Evolutionary conservation across 2,329 filamentous ascomycete species (phyloP).

Genomic region (Ophioceras dolichostomum): DNA sequence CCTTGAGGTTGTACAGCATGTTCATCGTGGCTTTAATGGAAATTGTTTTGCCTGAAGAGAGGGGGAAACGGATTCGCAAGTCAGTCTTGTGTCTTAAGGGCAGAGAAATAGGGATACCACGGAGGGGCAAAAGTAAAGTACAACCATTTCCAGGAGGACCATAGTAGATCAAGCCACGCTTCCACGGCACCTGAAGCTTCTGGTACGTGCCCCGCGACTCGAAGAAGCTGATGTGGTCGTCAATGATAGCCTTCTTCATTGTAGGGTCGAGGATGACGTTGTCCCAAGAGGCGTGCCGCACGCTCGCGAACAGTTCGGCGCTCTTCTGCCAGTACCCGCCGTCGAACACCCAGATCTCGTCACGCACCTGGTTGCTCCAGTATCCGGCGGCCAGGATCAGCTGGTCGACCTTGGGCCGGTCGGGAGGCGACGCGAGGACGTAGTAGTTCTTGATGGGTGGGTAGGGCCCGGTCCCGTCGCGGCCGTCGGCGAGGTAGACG

Average conservation of each 20-base stretch:
- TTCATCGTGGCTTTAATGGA: constrained; percentile 61
- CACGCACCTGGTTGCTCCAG: constrained; percentile 44
- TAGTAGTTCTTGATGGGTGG: constrained; percentile 22
- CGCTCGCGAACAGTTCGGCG: constrained; percentile 43
- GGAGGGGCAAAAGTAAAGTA: no score
- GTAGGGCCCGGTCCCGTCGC: constrained; percentile 23
- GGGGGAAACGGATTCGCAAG: no score
- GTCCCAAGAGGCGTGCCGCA: constrained; percentile 45
- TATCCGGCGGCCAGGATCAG: constrained; percentile 41
- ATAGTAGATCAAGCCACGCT: constrained; percentile 56
- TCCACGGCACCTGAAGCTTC: constrained; percentile 53
- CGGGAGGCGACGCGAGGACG: constrained; percentile 17
- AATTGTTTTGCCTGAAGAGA: constrained; percentile 52
- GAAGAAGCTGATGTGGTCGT: constrained; percentile 55
- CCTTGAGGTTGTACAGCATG: constrained; percentile 38
- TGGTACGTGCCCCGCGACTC: constrained; percentile 43
- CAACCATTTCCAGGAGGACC: constrained; percentile 48
- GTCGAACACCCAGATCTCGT: constrained; percentile 57
- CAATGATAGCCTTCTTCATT: constrained; percentile 53
- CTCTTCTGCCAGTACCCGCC: constrained; percentile 50
- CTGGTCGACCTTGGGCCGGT: constrained; percentile 25
- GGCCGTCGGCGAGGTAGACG: constrained; percentile 27
- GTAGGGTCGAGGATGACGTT: constrained; percentile 52
- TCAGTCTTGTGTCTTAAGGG: no score
- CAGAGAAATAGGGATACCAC: no score